Percentiles rank a stretch among this genome's conserved stretches.
These are phyloP conservation scores for Athelia psychrophila DNA, from an alignment of 1,284 basidiomycete genomes.

Conservation along the genomic window DNA sequence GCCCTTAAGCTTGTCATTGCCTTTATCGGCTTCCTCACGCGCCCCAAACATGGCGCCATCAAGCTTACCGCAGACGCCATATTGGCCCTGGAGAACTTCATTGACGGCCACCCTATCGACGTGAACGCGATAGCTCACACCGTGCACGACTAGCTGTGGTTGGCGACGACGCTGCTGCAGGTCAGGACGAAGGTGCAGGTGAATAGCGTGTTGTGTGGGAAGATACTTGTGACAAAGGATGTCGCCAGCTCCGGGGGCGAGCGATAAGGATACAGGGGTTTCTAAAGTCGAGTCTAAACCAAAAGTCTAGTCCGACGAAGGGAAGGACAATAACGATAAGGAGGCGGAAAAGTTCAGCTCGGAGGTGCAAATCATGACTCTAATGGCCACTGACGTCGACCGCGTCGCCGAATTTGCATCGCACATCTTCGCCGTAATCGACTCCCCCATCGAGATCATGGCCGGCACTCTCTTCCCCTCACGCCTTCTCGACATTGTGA, in stretches of 20 bases:
- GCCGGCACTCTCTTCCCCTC: slow-evolving; percentile 83
- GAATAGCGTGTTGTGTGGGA: slow-evolving; percentile 84
- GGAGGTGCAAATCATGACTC: slow-evolving; percentile 55
- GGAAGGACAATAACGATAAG: slow-evolving; percentile 83
- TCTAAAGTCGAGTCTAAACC: slow-evolving; percentile 5
- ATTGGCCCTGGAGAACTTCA: too few species aligned
- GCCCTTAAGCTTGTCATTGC: too few species aligned
- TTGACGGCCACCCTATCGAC: not conserved
- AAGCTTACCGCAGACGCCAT: slow-evolving; percentile 59
- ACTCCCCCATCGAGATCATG: slow-evolving; percentile 84
- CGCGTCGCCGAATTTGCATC: slow-evolving; percentile 82
- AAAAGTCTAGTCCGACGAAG: slow-evolving; percentile 45
- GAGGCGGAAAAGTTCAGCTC: slow-evolving; percentile 49
- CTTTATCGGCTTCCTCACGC: slow-evolving; percentile 42
- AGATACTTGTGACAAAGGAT: slow-evolving; percentile 88
- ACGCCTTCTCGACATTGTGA: slow-evolving; percentile 67
- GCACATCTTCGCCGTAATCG: slow-evolving; percentile 73
- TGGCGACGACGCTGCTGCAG: slow-evolving; percentile 71
- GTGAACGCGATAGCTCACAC: not conserved
- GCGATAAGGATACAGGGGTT: slow-evolving; percentile 12
- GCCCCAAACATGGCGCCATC: slow-evolving; percentile 49
- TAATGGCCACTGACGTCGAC: slow-evolving; percentile 90
- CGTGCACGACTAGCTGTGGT: slow-evolving; percentile 61
- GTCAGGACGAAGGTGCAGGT: slow-evolving; percentile 77
- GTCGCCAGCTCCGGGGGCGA: slow-evolving; percentile 60